Conservation (phyloP, 2,329 filamentous ascomycete genomes). For the Diaporthe ampelina region DNA sequence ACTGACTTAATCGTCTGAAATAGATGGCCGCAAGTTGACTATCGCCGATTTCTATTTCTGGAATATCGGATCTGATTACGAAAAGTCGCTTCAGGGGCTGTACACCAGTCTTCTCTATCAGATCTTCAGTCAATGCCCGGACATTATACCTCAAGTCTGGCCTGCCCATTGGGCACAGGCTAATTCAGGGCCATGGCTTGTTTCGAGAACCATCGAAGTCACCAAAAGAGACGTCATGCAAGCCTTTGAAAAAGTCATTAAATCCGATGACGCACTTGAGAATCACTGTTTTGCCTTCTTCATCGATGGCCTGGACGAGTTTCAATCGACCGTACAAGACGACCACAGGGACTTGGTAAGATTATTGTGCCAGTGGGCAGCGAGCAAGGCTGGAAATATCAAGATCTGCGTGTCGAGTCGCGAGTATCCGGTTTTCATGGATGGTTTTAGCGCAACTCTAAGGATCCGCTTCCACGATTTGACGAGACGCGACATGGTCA, state of each 20-base stretch:
- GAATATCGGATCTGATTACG: constrained; percentile 23
- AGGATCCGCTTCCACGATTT: constrained; percentile 20
- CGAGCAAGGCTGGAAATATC: not conserved
- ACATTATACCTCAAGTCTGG: not conserved
- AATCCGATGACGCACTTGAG: not conserved
- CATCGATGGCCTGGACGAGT: constrained; percentile 31
- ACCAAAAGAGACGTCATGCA: not conserved
- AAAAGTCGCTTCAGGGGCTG: constrained; percentile 15
- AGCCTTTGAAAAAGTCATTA: not conserved
- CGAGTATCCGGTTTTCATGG: constrained; percentile 21
- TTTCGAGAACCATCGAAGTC: not conserved
- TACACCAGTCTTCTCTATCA: constrained; percentile 5
- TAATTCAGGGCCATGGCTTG: not conserved
- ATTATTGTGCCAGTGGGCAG: not conserved
- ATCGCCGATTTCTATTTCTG: constrained; percentile 22
- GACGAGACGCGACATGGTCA: constrained; percentile 14
- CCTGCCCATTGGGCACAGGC: constrained; percentile 2
- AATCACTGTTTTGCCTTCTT: constrained; percentile 3
- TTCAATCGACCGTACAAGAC: not conserved
- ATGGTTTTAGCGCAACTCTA: not conserved
- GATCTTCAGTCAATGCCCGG: constrained; percentile 15
- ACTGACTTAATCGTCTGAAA: not conserved
- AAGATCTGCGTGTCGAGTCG: constrained; percentile 25
- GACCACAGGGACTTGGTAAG: constrained; percentile 8
- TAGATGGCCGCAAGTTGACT: constrained; percentile 22